Conservation (phyloP, 2,329 filamentous ascomycete genomes). For the Fusarium sp. region DNA sequence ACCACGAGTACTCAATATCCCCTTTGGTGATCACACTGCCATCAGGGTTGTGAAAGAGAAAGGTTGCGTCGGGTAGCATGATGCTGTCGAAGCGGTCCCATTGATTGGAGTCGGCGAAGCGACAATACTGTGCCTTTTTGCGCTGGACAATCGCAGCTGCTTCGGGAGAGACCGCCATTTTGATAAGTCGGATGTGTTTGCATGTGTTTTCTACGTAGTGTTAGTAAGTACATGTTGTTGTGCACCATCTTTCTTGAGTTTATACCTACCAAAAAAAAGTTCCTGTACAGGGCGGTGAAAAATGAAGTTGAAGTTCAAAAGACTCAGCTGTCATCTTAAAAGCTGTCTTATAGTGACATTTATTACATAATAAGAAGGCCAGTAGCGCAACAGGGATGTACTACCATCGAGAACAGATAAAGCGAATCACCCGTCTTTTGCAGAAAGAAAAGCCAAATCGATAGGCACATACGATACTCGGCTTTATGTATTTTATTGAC, state of each 20-base stretch:
- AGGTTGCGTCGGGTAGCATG: conserved; percentile 14
- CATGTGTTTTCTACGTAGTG: too few species aligned
- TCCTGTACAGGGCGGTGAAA: not conserved
- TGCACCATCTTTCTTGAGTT: accelerated
- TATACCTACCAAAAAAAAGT: accelerated
- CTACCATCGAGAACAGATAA: accelerated
- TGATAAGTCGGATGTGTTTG: not conserved
- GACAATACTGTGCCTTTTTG: conserved; percentile 35
- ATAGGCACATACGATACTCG: too few species aligned
- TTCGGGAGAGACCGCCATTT: conserved; percentile 6
- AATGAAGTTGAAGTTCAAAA: not conserved
- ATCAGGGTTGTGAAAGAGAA: conserved; percentile 3
- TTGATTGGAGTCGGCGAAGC: conserved; percentile 19
- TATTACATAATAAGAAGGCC: not conserved
- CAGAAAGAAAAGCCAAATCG: accelerated
- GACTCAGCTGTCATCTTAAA: not conserved
- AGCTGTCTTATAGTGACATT: not conserved
- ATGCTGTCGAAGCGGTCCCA: conserved; percentile 21
- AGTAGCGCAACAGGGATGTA: accelerated
- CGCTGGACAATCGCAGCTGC: conserved; percentile 5
- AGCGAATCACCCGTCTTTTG: accelerated
- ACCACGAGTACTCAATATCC: not conserved
- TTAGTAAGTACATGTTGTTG: accelerated
- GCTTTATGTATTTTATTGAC: too few species aligned
- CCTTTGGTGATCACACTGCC: not conserved